Conservation (phyloP, 768 basidiomycete genomes). For the Lenzites betulinus region DNA sequence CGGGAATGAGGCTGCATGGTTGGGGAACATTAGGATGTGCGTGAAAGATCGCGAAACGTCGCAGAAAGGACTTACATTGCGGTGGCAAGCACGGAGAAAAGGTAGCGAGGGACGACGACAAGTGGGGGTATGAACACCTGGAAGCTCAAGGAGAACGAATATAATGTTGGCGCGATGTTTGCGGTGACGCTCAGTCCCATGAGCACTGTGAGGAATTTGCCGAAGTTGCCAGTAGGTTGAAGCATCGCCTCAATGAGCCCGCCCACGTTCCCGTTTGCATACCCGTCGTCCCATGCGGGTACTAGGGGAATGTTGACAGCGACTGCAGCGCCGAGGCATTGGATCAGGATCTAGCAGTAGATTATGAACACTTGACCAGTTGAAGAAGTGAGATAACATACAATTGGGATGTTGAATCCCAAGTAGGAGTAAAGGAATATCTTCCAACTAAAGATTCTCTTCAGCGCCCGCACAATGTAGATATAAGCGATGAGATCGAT, state of each 20-base stretch:
- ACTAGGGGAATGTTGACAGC: conserved; percentile 56
- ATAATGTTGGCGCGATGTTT: conserved; percentile 83
- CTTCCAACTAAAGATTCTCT: conserved; percentile 43
- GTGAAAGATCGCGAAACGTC: too few relatives aligned
- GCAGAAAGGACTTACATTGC: conserved; percentile 49
- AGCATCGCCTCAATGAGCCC: conserved; percentile 66
- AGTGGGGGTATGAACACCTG: conserved; percentile 68
- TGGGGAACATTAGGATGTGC: background rate
- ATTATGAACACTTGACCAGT: background rate
- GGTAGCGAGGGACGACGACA: conserved; percentile 62
- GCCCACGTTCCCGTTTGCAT: conserved; percentile 56
- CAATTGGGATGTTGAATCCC: conserved; percentile 63
- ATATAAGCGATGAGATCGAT: too few relatives aligned
- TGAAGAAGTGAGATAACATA: conserved; percentile 39
- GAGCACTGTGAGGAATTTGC: conserved; percentile 71
- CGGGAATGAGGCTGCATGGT: conserved; percentile 55
- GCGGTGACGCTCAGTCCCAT: conserved; percentile 76
- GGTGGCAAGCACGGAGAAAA: conserved; percentile 66
- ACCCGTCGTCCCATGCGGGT: conserved; percentile 57
- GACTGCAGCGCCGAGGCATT: conserved; percentile 70
- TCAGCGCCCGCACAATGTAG: background rate
- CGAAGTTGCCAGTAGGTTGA: conserved; percentile 61
- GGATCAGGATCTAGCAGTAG: conserved; percentile 37
- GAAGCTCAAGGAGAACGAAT: conserved; percentile 74
- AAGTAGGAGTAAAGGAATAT: conserved; percentile 68